Base-by-base conservation (phyloP, 768 basidiomycete genomes). In the Gymnopilus junonius region DNA sequence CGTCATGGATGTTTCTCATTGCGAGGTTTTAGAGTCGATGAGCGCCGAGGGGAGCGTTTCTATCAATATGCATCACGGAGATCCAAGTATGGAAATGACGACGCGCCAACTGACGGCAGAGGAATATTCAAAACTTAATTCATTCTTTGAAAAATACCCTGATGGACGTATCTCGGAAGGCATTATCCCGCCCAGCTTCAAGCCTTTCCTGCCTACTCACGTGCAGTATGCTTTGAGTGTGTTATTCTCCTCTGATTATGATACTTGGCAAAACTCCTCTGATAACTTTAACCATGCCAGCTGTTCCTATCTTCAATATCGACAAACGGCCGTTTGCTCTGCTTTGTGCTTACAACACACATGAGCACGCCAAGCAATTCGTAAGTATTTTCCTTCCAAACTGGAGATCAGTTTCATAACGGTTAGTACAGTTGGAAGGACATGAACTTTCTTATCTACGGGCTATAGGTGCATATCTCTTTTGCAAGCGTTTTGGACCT, bases 261-360 rank as follows among this genome's bases (percentile, higher is more conserved):
- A 54, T 42, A 63, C 12, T 12, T n/a, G 27, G 45, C 55, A 55
- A 53, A 42, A 29, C n/a, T 63, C 45, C 15, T 4, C 40, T 42
- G 17, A 42, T 31, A 29, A 34, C 39, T 39, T 58, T 68, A 34
- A 58, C n/a, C 61, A 32, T 55, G 58, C 31, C 37, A 94, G 93
- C 89, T 60, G 95, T 97, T 6, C 95, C 95, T 6, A 91, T 97
- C 54, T 96, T 93, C 74, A 95, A 96, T 67, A 88, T 97, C 56
- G 94, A 97, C 77, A 93, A 94, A 76, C 86, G 91, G 55, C 94
- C 95, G 11, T 97, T 97, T 69, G 94, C 94, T 7, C 74, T 97
- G 69, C 81, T 98, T 20, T 95, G 93, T 67, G 94, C 94, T 5
- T 97, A 95, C 75, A 97, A 95, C 75, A 90, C 89, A 0, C 87